Evolutionary conservation across 257 asterid species (phyloP), one percentile per base, ranked within the genome.

Genomic region (Solanum chilense): DNA sequence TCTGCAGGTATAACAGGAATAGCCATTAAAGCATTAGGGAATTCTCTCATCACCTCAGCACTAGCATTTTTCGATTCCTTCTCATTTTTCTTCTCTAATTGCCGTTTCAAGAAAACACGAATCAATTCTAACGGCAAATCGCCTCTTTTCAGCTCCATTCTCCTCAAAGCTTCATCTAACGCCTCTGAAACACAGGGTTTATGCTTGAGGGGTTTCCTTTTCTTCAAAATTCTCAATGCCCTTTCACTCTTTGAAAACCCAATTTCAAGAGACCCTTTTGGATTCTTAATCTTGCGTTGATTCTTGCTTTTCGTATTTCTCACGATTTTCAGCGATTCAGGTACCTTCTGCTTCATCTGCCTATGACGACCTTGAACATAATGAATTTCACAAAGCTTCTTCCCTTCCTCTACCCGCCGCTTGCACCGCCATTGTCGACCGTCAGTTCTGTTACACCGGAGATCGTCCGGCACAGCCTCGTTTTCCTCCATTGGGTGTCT

Each of bases 341-440:
- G 99, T 12, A 97, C 99, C 29, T 93, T 96, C 93, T 91, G 92
- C 91, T 91, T 97, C 89, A 93, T 49, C 92, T 92, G 95, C 10
- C 99, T 97, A 87, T 94, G 98, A 10, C 94, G 92, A 35, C 98
- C 98, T 83, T 96, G 99, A 8, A 94, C 92, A 86, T 95, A 89
- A 90, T 97, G 99, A 89, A 97, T 91, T 45, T 96, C 98, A 89
- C 99, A 97, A 27, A 97, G 97, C 91, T 96, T 94, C 23, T 90
- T 93, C 42, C 98, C 99, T 27, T 91, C 98, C 93, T 94, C 88
- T 39, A 95, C 98, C 5, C 91, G 93, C 77, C 97, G 94, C 44
- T 91, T 91, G 94, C 99, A 97, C 93, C 99, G 92, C 99, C 99
- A 97, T 91, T 93, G 96, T 52, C 99, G 94, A 87, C 99, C 99